Percentiles rank a stretch among this genome's conserved stretches.
These are phyloP conservation scores for Incumbomyces delicatus DNA, from an alignment of 2,329 filamentous ascomycete genomes.

Conservation along the genomic window DNA sequence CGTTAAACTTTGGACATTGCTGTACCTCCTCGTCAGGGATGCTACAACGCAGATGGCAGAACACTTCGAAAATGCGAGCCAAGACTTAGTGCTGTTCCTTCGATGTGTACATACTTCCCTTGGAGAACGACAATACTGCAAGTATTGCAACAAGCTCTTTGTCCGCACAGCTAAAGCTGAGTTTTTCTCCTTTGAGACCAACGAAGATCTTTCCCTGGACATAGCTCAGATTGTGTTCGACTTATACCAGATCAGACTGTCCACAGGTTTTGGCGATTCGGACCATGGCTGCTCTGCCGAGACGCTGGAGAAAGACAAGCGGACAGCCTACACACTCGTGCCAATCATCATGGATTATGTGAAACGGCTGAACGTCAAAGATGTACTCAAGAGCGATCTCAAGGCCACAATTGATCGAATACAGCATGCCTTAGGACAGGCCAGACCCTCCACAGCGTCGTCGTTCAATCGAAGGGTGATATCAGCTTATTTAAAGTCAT, in stretches of 20 bases:
- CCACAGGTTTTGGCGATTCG: slow-evolving; percentile 54
- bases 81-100: slow-evolving; percentile 68
- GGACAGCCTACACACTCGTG: slow-evolving; percentile 69
- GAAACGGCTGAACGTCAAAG: slow-evolving; percentile 76
- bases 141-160: slow-evolving; percentile 74
- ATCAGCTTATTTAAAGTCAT: slow-evolving; percentile 68
- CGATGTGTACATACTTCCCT: slow-evolving; percentile 74
- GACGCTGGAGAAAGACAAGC: slow-evolving; percentile 56
- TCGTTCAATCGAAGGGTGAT: slow-evolving; percentile 81
- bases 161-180: slow-evolving; percentile 83
- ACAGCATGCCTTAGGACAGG: slow-evolving; percentile 71
- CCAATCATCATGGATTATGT: slow-evolving; percentile 76
- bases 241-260: slow-evolving; percentile 69
- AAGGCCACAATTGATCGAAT: slow-evolving; percentile 87
- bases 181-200: slow-evolving; percentile 62
- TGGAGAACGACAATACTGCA: slow-evolving; percentile 77
- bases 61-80: slow-evolving; percentile 55
- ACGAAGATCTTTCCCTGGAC: slow-evolving; percentile 77
- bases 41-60: slow-evolving; percentile 58
- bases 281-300: slow-evolving; percentile 75
- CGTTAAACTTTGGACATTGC: slow-evolving; percentile 75
- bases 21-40: slow-evolving; percentile 71
- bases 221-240: slow-evolving; percentile 78
- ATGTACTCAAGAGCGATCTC: slow-evolving; percentile 81
- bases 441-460: slow-evolving; percentile 69